A percentile compares a stretch with the other conserved stretches of the same genome.
These are phyloP conservation scores for Papiliotrema fonsecae DNA, from an alignment of 1,284 basidiomycete genomes.

Conservation along the genomic window DNA sequence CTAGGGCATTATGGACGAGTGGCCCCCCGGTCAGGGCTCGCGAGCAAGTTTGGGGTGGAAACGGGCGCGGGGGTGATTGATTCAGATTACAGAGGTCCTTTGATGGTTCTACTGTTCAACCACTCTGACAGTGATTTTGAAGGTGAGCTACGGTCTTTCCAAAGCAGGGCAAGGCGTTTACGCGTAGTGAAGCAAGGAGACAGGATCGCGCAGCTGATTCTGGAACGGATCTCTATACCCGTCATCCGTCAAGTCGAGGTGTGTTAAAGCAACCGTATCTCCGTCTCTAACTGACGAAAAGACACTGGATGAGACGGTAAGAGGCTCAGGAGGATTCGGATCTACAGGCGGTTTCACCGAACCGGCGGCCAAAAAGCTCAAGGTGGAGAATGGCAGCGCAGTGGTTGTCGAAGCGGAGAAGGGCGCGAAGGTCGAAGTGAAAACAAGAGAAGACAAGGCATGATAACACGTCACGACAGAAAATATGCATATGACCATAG, in stretches of 20 bases:
- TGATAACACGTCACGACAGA: too few relatives aligned
- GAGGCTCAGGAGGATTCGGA: slow-evolving; percentile 87
- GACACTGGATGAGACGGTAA: slow-evolving; percentile 71
- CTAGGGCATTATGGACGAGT: slow-evolving; percentile 91
- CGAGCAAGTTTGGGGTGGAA: slow-evolving; percentile 94
- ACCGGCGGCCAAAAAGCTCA: slow-evolving; percentile 18
- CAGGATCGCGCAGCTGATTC: slow-evolving; percentile 87
- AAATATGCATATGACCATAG: too few relatives aligned
- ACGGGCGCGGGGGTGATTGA: slow-evolving; percentile 96
- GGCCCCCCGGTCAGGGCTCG: slow-evolving; percentile 88
- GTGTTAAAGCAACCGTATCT: slow-evolving; percentile 26
- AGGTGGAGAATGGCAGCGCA: slow-evolving; percentile 16
- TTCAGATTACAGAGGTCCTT: slow-evolving; percentile 86
- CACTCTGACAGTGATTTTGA: slow-evolving; percentile 81
- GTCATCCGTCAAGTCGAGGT: slow-evolving; percentile 80
- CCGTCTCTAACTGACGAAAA: slow-evolving; percentile 30
- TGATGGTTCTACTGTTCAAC: slow-evolving; percentile 95
- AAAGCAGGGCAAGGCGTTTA: not conserved
- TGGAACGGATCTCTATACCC: slow-evolving; percentile 85
- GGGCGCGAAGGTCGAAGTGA: not conserved
- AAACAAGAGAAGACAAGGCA: not conserved
- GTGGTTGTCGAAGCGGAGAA: not conserved
- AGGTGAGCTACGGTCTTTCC: slow-evolving; percentile 53
- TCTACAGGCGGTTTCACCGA: slow-evolving; percentile 69
- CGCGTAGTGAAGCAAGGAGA: slow-evolving; percentile 78